Percentiles rank a stretch among this genome's conserved stretches.
Conservation (phyloP, 2,329 filamentous ascomycete genomes). For the Leptosphaerulina australis region DNA sequence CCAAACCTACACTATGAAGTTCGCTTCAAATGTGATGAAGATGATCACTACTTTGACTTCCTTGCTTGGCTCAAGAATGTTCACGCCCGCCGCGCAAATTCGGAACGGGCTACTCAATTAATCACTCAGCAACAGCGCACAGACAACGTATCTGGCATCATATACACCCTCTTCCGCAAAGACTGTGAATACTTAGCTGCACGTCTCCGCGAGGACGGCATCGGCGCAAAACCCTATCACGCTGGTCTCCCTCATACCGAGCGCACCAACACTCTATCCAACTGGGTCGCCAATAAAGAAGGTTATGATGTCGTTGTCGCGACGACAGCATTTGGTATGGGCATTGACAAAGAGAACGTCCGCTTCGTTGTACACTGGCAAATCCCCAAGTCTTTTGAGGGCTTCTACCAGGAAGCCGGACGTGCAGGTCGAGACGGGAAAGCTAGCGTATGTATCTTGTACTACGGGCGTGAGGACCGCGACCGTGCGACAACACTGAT, state of each 20-base stretch:
- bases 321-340: slow-evolving; percentile 97
- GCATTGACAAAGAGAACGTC: slow-evolving; percentile 93
- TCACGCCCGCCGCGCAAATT: slow-evolving; percentile 68
- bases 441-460: slow-evolving; percentile 83
- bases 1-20: slow-evolving; percentile 92
- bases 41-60: slow-evolving; percentile 77
- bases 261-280: slow-evolving; percentile 72
- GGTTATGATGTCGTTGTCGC: slow-evolving; percentile 93
- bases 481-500: slow-evolving; percentile 70
- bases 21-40: slow-evolving; percentile 77
- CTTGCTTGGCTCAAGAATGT: slow-evolving; percentile 76
- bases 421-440: slow-evolving; percentile 89
- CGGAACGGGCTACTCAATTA: slow-evolving; percentile 64
- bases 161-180: slow-evolving; percentile 76
- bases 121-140: slow-evolving; percentile 56
- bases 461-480: slow-evolving; percentile 87
- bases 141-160: slow-evolving; percentile 75
- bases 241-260: slow-evolving; percentile 68
- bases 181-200: slow-evolving; percentile 75
- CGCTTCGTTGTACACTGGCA: slow-evolving; percentile 96
- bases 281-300: slow-evolving; percentile 73
- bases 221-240: slow-evolving; percentile 76
- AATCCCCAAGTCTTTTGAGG: slow-evolving; percentile 90
- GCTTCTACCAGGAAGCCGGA: slow-evolving; percentile 94
- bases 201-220: slow-evolving; percentile 68